A percentile compares a stretch with the other conserved stretches of the same genome.
Evolutionary conservation across 805 yeast species (phyloP).

Genomic region (Barnettozyma botsteinii): DNA sequence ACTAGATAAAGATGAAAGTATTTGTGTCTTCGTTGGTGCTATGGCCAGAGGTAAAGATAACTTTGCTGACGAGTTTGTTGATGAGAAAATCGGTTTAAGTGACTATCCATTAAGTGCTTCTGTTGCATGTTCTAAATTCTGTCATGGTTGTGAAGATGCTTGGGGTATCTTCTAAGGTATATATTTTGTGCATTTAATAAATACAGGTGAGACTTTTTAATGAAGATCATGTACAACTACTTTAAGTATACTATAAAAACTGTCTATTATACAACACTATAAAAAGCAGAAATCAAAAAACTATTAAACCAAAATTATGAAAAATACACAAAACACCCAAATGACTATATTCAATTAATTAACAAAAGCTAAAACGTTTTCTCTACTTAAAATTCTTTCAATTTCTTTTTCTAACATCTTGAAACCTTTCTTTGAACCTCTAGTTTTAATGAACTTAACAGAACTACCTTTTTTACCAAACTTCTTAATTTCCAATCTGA

Average conservation of each 20-base stretch:
- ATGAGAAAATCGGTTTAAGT: slow-evolving; percentile 93
- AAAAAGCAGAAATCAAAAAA: not conserved
- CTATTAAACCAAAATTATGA: not conserved
- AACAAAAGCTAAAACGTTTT: slow-evolving; percentile 44
- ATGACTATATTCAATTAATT: not conserved
- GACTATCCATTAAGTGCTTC: slow-evolving; percentile 95
- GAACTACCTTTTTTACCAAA: slow-evolving; percentile 45
- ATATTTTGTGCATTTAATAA: slow-evolving; percentile 1
- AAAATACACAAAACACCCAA: not conserved
- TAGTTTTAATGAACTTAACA: slow-evolving; percentile 53
- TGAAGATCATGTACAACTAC: not conserved
- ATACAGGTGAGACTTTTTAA: not conserved
- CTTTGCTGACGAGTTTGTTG: slow-evolving; percentile 95
- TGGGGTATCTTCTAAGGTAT: slow-evolving; percentile 60
- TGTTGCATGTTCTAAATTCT: slow-evolving; percentile 95
- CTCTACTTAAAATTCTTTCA: slow-evolving; percentile 58
- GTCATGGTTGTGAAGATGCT: slow-evolving; percentile 98
- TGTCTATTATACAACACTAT: not conserved
- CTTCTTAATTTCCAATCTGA: slow-evolving; percentile 45
- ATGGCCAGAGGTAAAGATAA: slow-evolving; percentile 98
- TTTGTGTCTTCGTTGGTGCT: slow-evolving; percentile 98
- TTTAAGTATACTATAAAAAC: not conserved
- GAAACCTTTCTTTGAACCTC: slow-evolving; percentile 61
- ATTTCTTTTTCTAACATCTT: slow-evolving; percentile 55
- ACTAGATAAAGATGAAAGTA: slow-evolving; percentile 82